Conservation (phyloP, 2,329 filamentous ascomycete species). For the Pyrenophora graminea region DNA sequence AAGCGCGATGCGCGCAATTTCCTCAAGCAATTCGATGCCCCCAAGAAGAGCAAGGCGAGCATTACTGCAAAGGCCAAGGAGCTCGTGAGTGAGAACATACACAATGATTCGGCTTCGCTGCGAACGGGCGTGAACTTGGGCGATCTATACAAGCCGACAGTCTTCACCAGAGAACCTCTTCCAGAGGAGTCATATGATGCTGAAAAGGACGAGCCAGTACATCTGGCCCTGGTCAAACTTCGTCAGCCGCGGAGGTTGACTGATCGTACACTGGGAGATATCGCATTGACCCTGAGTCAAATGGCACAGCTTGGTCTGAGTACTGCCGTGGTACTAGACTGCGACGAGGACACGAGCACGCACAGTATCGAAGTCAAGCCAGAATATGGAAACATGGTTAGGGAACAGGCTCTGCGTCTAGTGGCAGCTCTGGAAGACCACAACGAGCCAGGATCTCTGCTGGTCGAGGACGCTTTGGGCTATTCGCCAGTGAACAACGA, state of each 20-base stretch:
- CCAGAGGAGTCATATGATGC: slow-evolving; percentile 41
- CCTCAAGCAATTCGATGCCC: slow-evolving; percentile 75
- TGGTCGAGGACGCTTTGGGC: slow-evolving; percentile 64
- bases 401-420: slow-evolving; percentile 71
- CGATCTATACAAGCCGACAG: slow-evolving; percentile 62
- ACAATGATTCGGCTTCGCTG: slow-evolving; percentile 42
- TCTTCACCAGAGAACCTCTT: slow-evolving; percentile 61
- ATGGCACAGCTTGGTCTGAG: slow-evolving; percentile 79
- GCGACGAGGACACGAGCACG: slow-evolving; percentile 50
- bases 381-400: slow-evolving; percentile 52
- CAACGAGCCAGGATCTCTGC: slow-evolving; percentile 68
- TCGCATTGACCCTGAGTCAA: slow-evolving; percentile 83
- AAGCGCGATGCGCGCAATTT: slow-evolving; percentile 93
- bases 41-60: slow-evolving; percentile 24
- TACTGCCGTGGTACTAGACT: slow-evolving; percentile 83
- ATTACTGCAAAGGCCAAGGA: slow-evolving; percentile 16
- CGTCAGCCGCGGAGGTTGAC: slow-evolving; percentile 72
- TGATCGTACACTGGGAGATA: slow-evolving; percentile 69
- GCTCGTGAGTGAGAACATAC: slow-evolving; percentile 25
- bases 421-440: slow-evolving; percentile 74
- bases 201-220: slow-evolving; percentile 55
- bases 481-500: slow-evolving; percentile 40
- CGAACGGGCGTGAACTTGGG: slow-evolving; percentile 64
- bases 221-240: slow-evolving; percentile 86
- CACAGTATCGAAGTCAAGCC: slow-evolving; percentile 36